These are phyloP conservation scores for Porphyra umbilicalis DNA, from an alignment of 31 red algal species.

Conservation along the genomic window DNA sequence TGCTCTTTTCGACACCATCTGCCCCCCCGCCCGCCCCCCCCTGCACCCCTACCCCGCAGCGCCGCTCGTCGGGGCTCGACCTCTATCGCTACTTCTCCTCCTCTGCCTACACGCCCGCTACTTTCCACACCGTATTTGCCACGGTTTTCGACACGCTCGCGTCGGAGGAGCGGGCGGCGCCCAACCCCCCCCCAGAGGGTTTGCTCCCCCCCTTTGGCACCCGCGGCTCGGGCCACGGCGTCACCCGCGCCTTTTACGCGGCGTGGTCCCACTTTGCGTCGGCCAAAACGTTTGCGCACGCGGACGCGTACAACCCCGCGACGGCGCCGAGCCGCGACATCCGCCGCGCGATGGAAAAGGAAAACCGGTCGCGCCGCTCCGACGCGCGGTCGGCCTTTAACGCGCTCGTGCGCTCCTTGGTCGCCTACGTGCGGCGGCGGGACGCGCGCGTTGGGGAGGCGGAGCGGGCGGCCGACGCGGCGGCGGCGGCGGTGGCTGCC, in stretches of 20 bases:
- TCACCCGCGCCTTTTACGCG: constrained; percentile 65
- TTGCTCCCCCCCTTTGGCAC: constrained; percentile 53
- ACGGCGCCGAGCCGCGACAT: constrained; percentile 76
- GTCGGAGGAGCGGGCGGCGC: constrained; percentile 44
- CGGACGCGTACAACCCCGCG: constrained; percentile 78
- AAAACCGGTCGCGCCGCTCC: constrained; percentile 65
- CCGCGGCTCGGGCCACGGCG: constrained; percentile 39
- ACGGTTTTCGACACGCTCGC: constrained; percentile 62
- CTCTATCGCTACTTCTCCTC: constrained; percentile 16
- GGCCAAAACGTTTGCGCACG: constrained; percentile 69
- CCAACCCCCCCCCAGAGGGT: background rate
- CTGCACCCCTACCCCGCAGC: too few species aligned
- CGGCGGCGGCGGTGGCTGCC: constrained; percentile 5
- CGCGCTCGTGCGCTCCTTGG: constrained; percentile 66
- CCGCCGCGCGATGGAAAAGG: constrained; percentile 84
- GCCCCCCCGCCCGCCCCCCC: too few species aligned
- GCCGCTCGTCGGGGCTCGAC: constrained; percentile 4
- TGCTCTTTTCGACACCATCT: too few species aligned
- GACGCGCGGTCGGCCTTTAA: constrained; percentile 64
- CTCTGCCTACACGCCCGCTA: constrained; percentile 8
- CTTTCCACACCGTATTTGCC: constrained; percentile 57
- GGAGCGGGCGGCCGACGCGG: constrained; percentile 25
- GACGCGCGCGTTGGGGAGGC: constrained; percentile 57
- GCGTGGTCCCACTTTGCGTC: constrained; percentile 71
- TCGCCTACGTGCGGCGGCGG: constrained; percentile 82